Conservation (phyloP, 331 rosid genomes). For the Erythrophleum ivorense region DNA sequence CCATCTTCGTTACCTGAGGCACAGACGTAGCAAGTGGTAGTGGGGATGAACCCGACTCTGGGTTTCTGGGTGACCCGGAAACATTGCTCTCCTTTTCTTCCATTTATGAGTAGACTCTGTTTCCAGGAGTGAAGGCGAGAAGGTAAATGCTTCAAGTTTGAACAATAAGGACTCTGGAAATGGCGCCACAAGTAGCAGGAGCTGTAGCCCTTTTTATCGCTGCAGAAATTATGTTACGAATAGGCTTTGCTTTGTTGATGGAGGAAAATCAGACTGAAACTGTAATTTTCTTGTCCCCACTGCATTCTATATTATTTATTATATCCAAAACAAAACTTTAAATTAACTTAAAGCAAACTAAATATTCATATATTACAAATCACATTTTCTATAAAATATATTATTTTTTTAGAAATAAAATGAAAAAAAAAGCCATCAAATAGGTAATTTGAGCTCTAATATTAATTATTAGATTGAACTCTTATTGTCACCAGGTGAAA, state of each 20-base stretch:
- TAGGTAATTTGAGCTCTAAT: no score
- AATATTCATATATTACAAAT: no score
- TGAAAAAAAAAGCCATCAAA: no score
- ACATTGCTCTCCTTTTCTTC: slow-evolving; percentile 44
- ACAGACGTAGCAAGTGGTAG: slow-evolving; percentile 28
- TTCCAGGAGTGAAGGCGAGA: not conserved
- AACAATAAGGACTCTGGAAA: slow-evolving; percentile 48
- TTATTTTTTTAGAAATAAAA: no score
- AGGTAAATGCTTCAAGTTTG: slow-evolving; percentile 41
- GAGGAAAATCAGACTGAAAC: not conserved
- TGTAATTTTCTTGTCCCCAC: not conserved
- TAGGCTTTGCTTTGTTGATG: not conserved
- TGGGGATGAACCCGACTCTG: slow-evolving; percentile 42
- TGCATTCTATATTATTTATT: not conserved
- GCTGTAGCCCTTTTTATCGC: slow-evolving; percentile 13
- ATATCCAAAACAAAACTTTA: not conserved
- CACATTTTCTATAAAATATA: no score
- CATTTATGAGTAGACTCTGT: slow-evolving; percentile 36
- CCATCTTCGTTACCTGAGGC: slow-evolving; percentile 35
- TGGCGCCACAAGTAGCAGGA: slow-evolving; percentile 62
- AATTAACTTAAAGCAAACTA: not conserved
- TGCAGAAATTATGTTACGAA: not conserved
- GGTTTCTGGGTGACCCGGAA: no score
- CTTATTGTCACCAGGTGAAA: no score
- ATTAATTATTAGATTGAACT: no score